Conservation (phyloP, 305 asterid genomes). For the Fraxinus nigra region DNA sequence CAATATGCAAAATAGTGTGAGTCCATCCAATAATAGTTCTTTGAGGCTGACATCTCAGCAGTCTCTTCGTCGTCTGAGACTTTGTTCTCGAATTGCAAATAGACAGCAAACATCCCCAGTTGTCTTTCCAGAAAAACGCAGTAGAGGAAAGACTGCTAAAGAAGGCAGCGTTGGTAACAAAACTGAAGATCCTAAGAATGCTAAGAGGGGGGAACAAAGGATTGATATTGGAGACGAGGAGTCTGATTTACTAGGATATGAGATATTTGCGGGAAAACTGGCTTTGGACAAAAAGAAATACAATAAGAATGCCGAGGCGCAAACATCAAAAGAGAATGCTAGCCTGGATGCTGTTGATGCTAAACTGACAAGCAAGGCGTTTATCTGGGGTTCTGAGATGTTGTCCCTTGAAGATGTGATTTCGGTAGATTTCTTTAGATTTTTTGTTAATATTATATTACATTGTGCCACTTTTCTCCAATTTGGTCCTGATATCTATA, state of each 20-base stretch:
- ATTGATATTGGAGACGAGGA: conserved; percentile 90
- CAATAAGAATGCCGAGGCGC: conserved; percentile 44
- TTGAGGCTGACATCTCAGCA: conserved; percentile 70
- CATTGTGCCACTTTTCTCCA: conserved; percentile 10
- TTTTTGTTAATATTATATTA: conserved; percentile 9
- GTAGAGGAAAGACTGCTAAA: conserved; percentile 57
- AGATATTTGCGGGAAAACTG: conserved; percentile 76
- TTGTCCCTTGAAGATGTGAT: conserved; percentile 72
- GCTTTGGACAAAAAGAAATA: conserved; percentile 54
- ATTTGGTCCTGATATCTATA: conserved; percentile 12
- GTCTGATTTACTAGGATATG: conserved; percentile 85
- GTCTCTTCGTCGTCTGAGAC: conserved; percentile 87
- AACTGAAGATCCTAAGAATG: conserved; percentile 45
- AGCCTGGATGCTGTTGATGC: conserved; percentile 64
- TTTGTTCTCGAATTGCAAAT: conserved; percentile 75
- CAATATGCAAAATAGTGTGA: conserved; percentile 75
- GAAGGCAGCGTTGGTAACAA: conserved; percentile 37
- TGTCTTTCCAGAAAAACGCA: conserved; percentile 86
- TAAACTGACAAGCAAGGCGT: conserved; percentile 85
- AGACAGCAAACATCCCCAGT: conserved; percentile 87
- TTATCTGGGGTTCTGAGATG: conserved; percentile 76
- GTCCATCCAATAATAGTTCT: conserved; percentile 67
- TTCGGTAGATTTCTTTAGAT: conserved; percentile 54
- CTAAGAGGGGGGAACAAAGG: conserved; percentile 63
- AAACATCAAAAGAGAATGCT: conserved; percentile 48